Evolutionary conservation across 139 green algal genomes (phyloP).

Genomic region (Chlorella sorokiniana): DNA sequence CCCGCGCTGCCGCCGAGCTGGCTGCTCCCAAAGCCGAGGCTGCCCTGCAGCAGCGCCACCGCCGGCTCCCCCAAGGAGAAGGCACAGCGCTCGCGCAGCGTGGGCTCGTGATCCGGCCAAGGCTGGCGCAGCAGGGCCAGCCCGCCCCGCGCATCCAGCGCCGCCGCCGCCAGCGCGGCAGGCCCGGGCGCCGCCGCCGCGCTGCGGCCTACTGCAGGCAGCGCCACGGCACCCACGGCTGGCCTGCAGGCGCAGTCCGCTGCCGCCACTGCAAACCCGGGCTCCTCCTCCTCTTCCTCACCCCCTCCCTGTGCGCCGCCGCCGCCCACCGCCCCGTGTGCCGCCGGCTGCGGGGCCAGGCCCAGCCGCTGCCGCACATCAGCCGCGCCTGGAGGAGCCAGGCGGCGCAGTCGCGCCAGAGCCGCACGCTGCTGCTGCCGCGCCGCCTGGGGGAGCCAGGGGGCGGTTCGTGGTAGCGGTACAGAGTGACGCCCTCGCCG

Average conservation of each 20-base stretch:
- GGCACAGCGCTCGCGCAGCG: background rate
- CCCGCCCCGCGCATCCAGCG: background rate
- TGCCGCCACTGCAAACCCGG: background rate
- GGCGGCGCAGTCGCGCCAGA: background rate
- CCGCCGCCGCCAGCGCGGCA: background rate
- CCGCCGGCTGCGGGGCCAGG: background rate
- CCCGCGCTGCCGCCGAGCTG: background rate
- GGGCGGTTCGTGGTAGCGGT: background rate
- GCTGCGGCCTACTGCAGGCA: background rate
- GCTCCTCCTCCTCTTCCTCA: background rate
- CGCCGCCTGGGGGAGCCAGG: background rate
- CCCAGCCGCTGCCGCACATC: constrained; percentile 14
- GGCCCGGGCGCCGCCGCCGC: background rate
- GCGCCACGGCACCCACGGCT: background rate
- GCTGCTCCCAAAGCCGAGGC: background rate
- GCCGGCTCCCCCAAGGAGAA: background rate
- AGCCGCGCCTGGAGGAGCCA: background rate
- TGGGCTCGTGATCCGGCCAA: background rate
- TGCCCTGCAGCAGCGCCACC: constrained; percentile 17
- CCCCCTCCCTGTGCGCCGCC: background rate
- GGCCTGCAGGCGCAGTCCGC: constrained; percentile 9
- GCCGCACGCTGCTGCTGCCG: background rate
- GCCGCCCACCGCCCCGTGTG: background rate
- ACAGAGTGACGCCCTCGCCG: constrained; percentile 8
- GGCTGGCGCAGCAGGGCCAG: constrained; percentile 15